Percentiles rank a stretch among this genome's conserved stretches.
Conservation (phyloP, 148 eudicot species). For the Heliamphora exappendiculata region DNA sequence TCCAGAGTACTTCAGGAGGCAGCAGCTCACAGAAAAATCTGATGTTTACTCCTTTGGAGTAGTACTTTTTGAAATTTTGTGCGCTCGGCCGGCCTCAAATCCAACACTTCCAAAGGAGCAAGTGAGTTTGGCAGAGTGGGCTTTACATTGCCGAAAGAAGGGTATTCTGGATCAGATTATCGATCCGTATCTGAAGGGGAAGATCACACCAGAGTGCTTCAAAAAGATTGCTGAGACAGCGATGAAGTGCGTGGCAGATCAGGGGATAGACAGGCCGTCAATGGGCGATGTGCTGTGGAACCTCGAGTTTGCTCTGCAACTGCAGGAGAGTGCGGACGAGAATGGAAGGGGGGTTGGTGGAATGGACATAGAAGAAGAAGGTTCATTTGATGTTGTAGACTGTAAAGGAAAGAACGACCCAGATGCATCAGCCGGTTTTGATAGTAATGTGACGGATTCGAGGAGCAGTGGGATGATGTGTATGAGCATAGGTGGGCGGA, state of each 20-base stretch:
- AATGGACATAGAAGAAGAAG: slow-evolving; percentile 39
- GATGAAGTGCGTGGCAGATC: slow-evolving; percentile 79
- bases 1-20: slow-evolving; percentile 91
- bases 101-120: slow-evolving; percentile 89
- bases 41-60: slow-evolving; percentile 96
- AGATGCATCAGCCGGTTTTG: slow-evolving; percentile 34
- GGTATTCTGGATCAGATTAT: slow-evolving; percentile 76
- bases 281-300: slow-evolving; percentile 99
- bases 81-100: slow-evolving; percentile 92
- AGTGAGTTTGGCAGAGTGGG: slow-evolving; percentile 95
- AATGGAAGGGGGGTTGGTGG: slow-evolving; percentile 51
- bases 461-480: slow-evolving; percentile 61
- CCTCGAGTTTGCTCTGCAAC: slow-evolving; percentile 86
- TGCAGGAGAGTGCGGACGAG: slow-evolving; percentile 93
- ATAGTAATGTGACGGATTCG: slow-evolving; percentile 60
- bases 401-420: slow-evolving; percentile 56
- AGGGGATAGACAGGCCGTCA: slow-evolving; percentile 84
- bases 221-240: slow-evolving; percentile 90
- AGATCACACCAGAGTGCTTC: slow-evolving; percentile 91
- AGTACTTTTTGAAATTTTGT: slow-evolving; percentile 78
- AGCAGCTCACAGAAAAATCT: slow-evolving; percentile 86
- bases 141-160: slow-evolving; percentile 69
- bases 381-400: slow-evolving; percentile 29
- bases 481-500: slow-evolving; percentile 85
- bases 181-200: slow-evolving; percentile 79